Base-by-base conservation (phyloP, 2,329 filamentous ascomycete genomes). In the Beauveria pseudobassiana region DNA sequence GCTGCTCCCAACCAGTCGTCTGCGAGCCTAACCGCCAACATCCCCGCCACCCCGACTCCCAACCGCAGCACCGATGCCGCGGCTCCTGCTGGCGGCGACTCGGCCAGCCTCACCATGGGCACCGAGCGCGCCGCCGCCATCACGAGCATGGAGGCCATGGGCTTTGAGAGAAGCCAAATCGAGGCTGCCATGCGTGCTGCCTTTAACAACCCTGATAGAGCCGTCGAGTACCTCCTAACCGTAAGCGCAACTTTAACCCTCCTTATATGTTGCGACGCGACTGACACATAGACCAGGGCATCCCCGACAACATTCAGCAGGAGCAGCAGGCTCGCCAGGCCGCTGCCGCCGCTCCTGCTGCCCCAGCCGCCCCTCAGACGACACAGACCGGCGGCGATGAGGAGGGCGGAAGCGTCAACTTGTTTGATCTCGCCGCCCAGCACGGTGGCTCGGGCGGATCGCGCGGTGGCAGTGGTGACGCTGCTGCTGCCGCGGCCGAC, bases 101-200 rank as follows among this genome's bases (percentile, higher is more conserved):
- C 81, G 18, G 76, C 82, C 18, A 74, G 90, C n/a, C 83, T 98
- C 72, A 87, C 92, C 22, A 88, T 96, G 78, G 95, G 95, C 59
- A 81, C 87, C 64, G 89, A 93, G 74, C 87, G 92, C 67, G 85
- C 90, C 65, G 86, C 87, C 67, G 92, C 91, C 43, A 88, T 98
- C 70, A 83, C 88, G 54, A 91, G 93, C 73, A 96, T 99, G 92
- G 93, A 96, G 77, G 89, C 88, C 67, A 99, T 99, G 95, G 95
- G 95, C 9, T 99, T 99, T 68, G 86, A 90, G 70, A 85, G 93
- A 71, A 80, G 86, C 58, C 89, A 96, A 72, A 96, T 97, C 67
- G 92, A 97, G 69, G 86, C 89, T 53, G 95, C 95, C 57, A 95
- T 99, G 88, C 90, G 93, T 71, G 95, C 95, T 65, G 95, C 95